Conservation (phyloP, 2,329 filamentous ascomycete genomes). For the Echinosphaeria canescens region DNA sequence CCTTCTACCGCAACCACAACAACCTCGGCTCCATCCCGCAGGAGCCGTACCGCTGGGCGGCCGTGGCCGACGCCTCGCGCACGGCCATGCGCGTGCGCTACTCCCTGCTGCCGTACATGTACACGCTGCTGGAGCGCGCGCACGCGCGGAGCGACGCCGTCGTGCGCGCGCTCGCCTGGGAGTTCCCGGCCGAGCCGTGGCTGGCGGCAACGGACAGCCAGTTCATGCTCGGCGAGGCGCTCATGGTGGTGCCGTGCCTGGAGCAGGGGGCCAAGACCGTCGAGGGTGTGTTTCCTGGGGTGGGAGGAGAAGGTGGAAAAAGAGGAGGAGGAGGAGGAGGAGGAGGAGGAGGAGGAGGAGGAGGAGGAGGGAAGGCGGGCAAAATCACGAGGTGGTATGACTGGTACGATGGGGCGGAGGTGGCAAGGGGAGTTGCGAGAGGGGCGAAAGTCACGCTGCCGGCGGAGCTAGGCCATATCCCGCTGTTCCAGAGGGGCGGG, state of each 20-base stretch:
- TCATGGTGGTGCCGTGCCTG: conserved; percentile 23
- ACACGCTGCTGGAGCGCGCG: conserved; percentile 45
- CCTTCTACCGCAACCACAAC: conserved; percentile 56
- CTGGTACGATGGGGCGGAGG: conserved; percentile 11
- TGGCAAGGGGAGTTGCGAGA: too few species aligned
- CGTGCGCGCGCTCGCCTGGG: conserved; percentile 46
- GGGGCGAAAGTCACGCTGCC: too few species aligned
- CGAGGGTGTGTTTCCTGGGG: conserved; percentile 18
- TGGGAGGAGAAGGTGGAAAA: too few species aligned
- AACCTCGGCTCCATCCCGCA: conserved; percentile 24
- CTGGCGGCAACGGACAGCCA: conserved; percentile 19
- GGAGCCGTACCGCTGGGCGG: conserved; percentile 49
- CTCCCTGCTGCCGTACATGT: conserved; percentile 51
- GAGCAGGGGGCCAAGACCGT: too few species aligned
- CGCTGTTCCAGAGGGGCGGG: conserved; percentile 46
- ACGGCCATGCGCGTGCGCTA: conserved; percentile 50
- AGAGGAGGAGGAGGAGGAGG: too few species aligned
- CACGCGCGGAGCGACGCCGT: conserved; percentile 38
- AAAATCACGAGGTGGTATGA: too few species aligned
- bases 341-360: too few species aligned
- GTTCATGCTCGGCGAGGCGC: conserved; percentile 20
- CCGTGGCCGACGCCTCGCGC: conserved; percentile 35
- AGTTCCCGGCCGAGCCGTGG: conserved; percentile 30
- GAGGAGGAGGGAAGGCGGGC: too few species aligned
- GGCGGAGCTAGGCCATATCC: too few species aligned